A percentile compares a stretch with the other conserved stretches of the same genome.
Conservation (phyloP, 2,329 filamentous ascomycete genomes). For the Zalaria obscura region DNA sequence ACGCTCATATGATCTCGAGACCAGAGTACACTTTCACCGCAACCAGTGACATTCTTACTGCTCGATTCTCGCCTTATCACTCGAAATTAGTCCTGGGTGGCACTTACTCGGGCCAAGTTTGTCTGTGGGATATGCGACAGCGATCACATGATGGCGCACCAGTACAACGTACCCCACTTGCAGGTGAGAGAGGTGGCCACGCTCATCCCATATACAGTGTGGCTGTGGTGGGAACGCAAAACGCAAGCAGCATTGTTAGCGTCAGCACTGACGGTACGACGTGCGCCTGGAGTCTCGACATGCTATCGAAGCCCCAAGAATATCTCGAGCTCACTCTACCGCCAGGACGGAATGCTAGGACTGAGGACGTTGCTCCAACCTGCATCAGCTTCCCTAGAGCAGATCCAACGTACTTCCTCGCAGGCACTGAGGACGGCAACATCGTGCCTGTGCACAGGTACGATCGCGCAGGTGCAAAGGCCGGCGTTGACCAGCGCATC, state of each 20-base stretch:
- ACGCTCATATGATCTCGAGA: constrained; percentile 81
- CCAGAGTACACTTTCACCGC: constrained; percentile 96
- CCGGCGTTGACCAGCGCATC: constrained; percentile 79
- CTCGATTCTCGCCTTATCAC: constrained; percentile 97
- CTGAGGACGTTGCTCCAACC: constrained; percentile 87
- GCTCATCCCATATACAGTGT: constrained; percentile 94
- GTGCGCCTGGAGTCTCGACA: constrained; percentile 95
- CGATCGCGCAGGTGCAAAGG: constrained; percentile 92
- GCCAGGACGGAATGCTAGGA: constrained; percentile 53
- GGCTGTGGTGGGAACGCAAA: constrained; percentile 92
- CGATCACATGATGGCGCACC: constrained; percentile 53
- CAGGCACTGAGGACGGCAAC: constrained; percentile 89
- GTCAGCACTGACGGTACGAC: constrained; percentile 94
- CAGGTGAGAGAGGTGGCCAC: constrained; percentile 65
- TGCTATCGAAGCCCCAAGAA: constrained; percentile 93
- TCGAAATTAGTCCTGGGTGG: constrained; percentile 92
- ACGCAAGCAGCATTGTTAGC: constrained; percentile 96
- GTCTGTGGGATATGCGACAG: constrained; percentile 84
- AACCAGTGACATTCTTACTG: constrained; percentile 86
- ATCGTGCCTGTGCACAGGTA: constrained; percentile 97
- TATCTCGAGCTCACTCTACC: constrained; percentile 78
- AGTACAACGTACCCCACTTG: constrained; percentile 90
- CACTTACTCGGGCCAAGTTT: constrained; percentile 89
- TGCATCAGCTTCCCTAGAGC: constrained; percentile 89
- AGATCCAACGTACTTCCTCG: constrained; percentile 93